Base-by-base conservation (phyloP, 306 rosid species). In the Pyrus bretschneideri region DNA sequence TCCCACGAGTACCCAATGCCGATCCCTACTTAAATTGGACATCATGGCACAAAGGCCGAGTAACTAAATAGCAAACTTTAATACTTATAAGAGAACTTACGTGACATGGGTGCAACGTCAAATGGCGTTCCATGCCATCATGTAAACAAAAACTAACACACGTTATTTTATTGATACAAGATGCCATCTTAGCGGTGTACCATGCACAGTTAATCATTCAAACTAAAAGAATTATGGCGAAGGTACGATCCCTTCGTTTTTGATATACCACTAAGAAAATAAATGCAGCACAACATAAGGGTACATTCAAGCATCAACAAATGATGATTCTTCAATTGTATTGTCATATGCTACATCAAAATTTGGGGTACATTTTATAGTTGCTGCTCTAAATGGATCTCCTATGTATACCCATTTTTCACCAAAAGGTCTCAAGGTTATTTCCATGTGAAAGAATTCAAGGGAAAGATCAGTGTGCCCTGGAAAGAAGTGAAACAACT, bases 371-470 rank as follows among this genome's bases (percentile, higher is more conserved):
- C 80, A 62, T 33, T 64, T 73, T 86, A 82, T 73, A 84, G 69
- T 78, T 35, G 52, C 76, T 69, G 80, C 61, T 77, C 84, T 83
- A 73, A 64, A 66, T 52, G 59, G n/a, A 82, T 72, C 81, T 76
- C 33, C 64, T 72, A 45, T 27, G 71, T 86, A 81, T 78, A 72
- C 77, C 77, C 74, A 62, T 68, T 54, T 58, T 54, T 61, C 83
- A 60, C 49, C 49, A 71, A 78, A 62, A 83, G 59, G 57, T 63
- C 72, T 85, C 84, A 71, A 67, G 72, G 72, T 87, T 85, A 87
- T 89, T 88, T 80, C 77, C 84, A 71, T 35, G 67, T 25, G 14
- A 76, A 81, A 85, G 79, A 85, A 85, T 80, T 14, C 65, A 45
- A 75, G 69, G 80, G 4, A 60, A 83, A 80, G 70, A 62, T 61